Conservation (phyloP, 805 yeast genomes). For the Sugiyamaella mastotermitis region DNA sequence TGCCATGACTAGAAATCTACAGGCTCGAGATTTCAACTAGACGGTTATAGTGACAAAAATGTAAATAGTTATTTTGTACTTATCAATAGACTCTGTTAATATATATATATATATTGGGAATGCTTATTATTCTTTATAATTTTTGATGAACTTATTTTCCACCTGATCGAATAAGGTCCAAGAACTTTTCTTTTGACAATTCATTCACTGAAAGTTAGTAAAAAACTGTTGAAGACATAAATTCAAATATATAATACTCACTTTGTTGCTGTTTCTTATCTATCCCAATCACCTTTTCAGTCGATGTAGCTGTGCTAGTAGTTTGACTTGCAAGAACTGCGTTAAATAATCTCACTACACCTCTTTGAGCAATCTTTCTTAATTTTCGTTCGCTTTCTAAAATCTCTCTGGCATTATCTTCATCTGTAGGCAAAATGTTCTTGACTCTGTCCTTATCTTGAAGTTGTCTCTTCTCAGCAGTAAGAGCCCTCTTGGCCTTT, state of each 20-base stretch:
- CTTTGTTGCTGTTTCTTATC: constrained; percentile 35
- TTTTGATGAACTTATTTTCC: no score
- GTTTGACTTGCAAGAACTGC: constrained; percentile 78
- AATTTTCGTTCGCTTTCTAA: constrained; percentile 63
- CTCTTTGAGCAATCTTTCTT: constrained; percentile 79
- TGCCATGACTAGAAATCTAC: constrained; percentile 93
- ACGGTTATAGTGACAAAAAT: no score
- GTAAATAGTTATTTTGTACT: no score
- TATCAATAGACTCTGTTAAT: no score
- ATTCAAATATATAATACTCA: constrained; percentile 32
- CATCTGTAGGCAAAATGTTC: constrained; percentile 60
- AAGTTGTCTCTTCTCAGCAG: constrained; percentile 63
- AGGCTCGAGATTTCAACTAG: constrained; percentile 60
- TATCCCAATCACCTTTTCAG: constrained; percentile 14
- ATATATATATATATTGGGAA: constrained; percentile 1
- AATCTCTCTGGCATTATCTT: constrained; percentile 45
- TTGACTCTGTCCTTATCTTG: constrained; percentile 63
- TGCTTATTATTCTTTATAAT: constrained; percentile 6
- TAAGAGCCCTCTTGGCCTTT: constrained; percentile 67
- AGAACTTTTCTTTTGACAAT: constrained; percentile 80
- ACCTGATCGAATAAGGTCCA: constrained; percentile 62
- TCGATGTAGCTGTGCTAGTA: constrained; percentile 33
- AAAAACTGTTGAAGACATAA: constrained; percentile 38
- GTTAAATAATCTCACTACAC: constrained; percentile 79
- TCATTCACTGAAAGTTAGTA: constrained; percentile 51